Evolutionary conservation across 495 filamentous ascomycete species (phyloP), one percentile per base, ranked within the genome.

Genomic region (Penicillium verhagenii): DNA sequence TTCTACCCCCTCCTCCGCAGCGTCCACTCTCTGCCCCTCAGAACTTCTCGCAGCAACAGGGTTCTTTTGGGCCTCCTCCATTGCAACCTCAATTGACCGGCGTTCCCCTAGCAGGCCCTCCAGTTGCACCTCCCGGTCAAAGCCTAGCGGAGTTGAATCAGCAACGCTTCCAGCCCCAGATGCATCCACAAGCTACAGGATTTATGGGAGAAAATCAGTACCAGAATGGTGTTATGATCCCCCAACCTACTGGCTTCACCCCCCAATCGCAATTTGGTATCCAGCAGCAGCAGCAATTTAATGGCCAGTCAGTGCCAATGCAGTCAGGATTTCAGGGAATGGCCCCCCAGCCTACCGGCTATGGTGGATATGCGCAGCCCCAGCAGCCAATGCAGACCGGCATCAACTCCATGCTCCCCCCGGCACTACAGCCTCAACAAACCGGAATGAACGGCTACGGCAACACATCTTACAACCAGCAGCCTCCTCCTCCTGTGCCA

Each of bases 61-160:
- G 77, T 66, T 78, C 78, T 2, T 93, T 96, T 63, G 81, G 83
- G 7, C 73, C 87, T 25, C 86, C 89, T 45, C 82, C 88, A 14
- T 69, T 97, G 58, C 89, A 94, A 60, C 87, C 92, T 21, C 91
- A 96, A 67, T 78, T 92, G 65, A 97, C 94, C 0, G 94, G 94
- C 8, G 75, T 84, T 46, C 73, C 76, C 52, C 69, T 72, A 28
- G 68, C 65, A 18, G 72, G 76, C 7, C 63, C 76, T 18, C 81
- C 79, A 45, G 67, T 90, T 38, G 86, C 86, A 19, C 82, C 87
- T 20, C 84, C 83, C 1, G 89, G 91, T 39, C 90, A 93, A 66
- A 92, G 86, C 58, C 62, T 92, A 53, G 78, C 83, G 57, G 89
- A 92, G 6, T 63, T 92, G 21, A 83, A 76, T 63, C 86, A 88